Conservation (phyloP, 257 asterid genomes). For the Cordia subcordata region DNA sequence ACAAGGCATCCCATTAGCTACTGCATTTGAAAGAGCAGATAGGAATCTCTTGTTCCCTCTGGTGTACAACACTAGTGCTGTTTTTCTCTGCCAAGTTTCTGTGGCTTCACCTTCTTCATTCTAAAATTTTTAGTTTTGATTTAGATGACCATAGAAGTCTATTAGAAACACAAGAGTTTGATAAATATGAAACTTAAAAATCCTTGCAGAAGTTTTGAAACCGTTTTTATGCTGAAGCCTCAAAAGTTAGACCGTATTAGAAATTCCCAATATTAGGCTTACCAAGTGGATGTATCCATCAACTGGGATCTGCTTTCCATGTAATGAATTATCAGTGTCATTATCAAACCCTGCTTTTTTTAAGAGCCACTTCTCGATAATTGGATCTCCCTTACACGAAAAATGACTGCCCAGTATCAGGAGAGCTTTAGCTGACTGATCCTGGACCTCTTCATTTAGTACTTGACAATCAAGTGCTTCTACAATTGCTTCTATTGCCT, state of each 20-base stretch:
- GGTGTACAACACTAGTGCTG: constrained; percentile 40
- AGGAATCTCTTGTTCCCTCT: constrained; percentile 43
- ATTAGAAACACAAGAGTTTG: too few relatives aligned
- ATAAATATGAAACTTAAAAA: too few relatives aligned
- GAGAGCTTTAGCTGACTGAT: constrained; percentile 53
- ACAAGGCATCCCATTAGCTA: constrained; percentile 62
- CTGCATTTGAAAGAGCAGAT: constrained; percentile 50
- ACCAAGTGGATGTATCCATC: constrained; percentile 29
- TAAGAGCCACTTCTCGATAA: constrained; percentile 55
- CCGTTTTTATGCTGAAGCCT: too few relatives aligned
- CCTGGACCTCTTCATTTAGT: constrained; percentile 52
- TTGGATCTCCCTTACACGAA: constrained; percentile 61
- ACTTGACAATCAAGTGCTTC: constrained; percentile 45
- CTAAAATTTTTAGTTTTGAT: constrained; percentile 22
- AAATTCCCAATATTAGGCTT: too few relatives aligned
- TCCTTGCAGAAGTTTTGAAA: too few relatives aligned
- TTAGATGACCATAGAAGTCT: background rate
- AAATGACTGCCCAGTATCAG: constrained; percentile 66
- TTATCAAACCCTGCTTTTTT: constrained; percentile 45
- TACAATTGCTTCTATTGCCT: constrained; percentile 59
- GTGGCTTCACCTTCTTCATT: constrained; percentile 41
- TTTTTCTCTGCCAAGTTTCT: constrained; percentile 51
- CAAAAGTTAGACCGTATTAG: too few relatives aligned
- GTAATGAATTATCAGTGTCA: constrained; percentile 26
- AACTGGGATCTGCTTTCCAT: constrained; percentile 12